phyloP scores from a whole-genome alignment of 2,329 filamentous ascomycete species.

The Apiospora arundinis region DNA sequence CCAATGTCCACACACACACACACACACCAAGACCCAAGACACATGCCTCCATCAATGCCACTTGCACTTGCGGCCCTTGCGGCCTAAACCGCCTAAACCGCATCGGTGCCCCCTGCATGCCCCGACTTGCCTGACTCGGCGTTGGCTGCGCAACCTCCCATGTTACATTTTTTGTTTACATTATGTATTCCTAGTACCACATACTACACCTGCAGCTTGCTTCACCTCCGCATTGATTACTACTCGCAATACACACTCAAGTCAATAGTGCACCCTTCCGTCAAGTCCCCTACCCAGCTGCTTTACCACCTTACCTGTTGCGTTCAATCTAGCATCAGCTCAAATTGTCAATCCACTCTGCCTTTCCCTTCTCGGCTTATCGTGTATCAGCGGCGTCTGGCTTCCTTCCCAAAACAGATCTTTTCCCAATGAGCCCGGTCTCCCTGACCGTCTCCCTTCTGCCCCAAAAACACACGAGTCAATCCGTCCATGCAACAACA shows the following conservation, averaged over 20 bases:
- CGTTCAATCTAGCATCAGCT: background rate
- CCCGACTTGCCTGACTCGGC: background rate
- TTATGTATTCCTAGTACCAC: too few species aligned
- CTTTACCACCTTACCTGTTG: background rate
- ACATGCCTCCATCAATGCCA: too few species aligned
- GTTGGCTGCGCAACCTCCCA: too few species aligned
- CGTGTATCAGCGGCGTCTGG: conserved; percentile 12
- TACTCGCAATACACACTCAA: background rate
- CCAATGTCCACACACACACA: too few species aligned
- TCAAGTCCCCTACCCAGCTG: background rate
- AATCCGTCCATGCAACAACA: conserved; percentile 12
- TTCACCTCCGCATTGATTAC: conserved; percentile 5
- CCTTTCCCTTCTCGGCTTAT: conserved; percentile 15
- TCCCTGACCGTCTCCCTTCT: conserved; percentile 3
- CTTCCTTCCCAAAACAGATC: conserved; percentile 13
- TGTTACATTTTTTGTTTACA: conserved; percentile 8
- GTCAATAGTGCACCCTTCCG: background rate
- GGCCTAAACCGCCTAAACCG: too few species aligned
- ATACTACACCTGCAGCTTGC: too few species aligned
- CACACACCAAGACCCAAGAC: too few species aligned
- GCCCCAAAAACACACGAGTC: background rate
- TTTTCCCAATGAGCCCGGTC: conserved; percentile 16
- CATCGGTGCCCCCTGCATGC: background rate
- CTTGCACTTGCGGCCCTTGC: too few species aligned
- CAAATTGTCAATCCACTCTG: background rate